These are phyloP conservation scores for Linum trigynum DNA, from an alignment of 345 rosid genomes.

Conservation along the genomic window DNA sequence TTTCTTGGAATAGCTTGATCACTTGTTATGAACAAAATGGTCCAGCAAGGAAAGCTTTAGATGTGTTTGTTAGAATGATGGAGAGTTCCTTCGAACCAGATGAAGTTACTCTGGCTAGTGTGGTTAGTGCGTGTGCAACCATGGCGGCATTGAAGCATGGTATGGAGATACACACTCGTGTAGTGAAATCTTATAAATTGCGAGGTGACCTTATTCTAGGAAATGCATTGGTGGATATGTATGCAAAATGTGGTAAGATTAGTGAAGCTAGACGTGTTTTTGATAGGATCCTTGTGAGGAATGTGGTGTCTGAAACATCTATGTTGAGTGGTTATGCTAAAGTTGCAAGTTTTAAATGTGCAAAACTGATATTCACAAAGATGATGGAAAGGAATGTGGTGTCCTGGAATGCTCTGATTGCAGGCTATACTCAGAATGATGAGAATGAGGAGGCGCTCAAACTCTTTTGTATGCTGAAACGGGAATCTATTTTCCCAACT, in stretches of 20 bases:
- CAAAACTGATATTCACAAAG: constrained; percentile 60
- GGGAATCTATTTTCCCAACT: constrained; percentile 61
- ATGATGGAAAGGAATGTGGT: constrained; percentile 69
- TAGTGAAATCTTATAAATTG: constrained; percentile 39
- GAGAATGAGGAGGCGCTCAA: constrained; percentile 68
- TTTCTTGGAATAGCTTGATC: constrained; percentile 89
- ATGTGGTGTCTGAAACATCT: constrained; percentile 64
- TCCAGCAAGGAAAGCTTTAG: constrained; percentile 50
- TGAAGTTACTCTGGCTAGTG: constrained; percentile 77
- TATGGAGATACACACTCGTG: constrained; percentile 51
- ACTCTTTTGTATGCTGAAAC: constrained; percentile 56
- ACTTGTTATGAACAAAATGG: constrained; percentile 86
- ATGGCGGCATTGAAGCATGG: constrained; percentile 49
- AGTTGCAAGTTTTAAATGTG: constrained; percentile 55
- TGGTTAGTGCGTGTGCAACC: constrained; percentile 79
- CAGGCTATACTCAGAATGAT: constrained; percentile 81
- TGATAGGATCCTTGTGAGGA: constrained; percentile 53
- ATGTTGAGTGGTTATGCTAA: constrained; percentile 80
- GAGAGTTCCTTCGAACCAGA: constrained; percentile 43
- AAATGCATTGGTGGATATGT: constrained; percentile 81
- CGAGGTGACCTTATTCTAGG: constrained; percentile 62
- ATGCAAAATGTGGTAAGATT: constrained; percentile 51
- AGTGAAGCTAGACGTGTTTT: constrained; percentile 58
- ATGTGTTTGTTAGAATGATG: constrained; percentile 55
- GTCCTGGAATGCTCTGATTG: constrained; percentile 91